Base-by-base conservation (phyloP, 768 basidiomycete species). In the Lepiota subincarnata region DNA sequence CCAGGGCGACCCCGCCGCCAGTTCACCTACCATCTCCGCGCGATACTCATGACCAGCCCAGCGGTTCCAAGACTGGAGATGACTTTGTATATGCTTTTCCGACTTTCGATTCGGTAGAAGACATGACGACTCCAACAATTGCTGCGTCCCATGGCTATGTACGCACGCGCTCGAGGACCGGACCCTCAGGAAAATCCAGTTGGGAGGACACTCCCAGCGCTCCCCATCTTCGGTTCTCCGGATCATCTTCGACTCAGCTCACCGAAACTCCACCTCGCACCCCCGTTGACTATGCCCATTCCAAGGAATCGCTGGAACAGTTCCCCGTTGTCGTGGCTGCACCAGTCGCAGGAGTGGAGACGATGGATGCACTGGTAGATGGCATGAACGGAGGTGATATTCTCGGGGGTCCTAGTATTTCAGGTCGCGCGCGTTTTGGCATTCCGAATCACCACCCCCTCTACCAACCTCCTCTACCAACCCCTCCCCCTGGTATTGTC, bases 331-430 rank as follows among this genome's bases (percentile, higher is more conserved):
- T 88, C 22, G 89, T 92, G 16, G 80, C 89, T 40, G 89, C 89
- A 16, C 88, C 89, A 3, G 70, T 87, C 6, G 67, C 88, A 4
- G 89, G 89, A 1, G 89, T 93, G 7, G 90, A 92, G 70, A 83
- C 83, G 7, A 87, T 93, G 84, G 91, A 93, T 64, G 91, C 91
- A 11, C 68, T 93, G 49, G 91, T 93, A 6, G 90, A 92, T 59
- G 88, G 87, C 7, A 92, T 93, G 91, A 93, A 92, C 62, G 86
- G 86, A 22, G 79, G 77, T 40, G 84, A 88, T 51, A 76, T 83
- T 57, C 67, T 82, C 51, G 64, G 56, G 48, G 68, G 55, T 57
- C 73, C 72, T 60, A 69, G 72, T 48, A 58, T 75, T 12, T 75
- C 79, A 26, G 72, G 66, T 61, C 77, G 81, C 13, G 68, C 77